These are phyloP conservation scores for Polyporus tsugae DNA, from an alignment of 1,284 basidiomycete genomes.

Conservation along the genomic window DNA sequence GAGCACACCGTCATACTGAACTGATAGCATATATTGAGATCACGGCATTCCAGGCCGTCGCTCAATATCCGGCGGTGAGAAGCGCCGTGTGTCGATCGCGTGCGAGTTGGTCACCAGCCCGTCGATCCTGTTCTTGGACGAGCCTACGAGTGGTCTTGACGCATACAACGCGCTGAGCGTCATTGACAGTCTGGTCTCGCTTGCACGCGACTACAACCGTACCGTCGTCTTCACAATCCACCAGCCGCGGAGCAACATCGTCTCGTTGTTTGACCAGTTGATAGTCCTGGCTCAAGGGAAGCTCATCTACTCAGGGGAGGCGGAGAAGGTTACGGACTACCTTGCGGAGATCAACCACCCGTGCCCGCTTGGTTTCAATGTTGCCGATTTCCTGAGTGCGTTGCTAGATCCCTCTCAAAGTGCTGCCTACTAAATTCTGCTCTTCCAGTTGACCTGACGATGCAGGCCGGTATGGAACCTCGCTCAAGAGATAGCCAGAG, in stretches of 20 bases:
- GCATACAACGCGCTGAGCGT: constrained; percentile 97
- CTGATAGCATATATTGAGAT: neutral
- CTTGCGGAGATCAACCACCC: constrained; percentile 81
- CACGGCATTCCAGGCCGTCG: constrained; percentile 60
- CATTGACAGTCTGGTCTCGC: constrained; percentile 85
- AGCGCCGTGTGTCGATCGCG: constrained; percentile 95
- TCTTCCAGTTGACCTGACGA: constrained; percentile 81
- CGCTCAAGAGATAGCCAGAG: constrained; percentile 49
- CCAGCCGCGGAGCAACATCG: constrained; percentile 98
- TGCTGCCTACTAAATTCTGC: constrained; percentile 7
- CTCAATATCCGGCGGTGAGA: constrained; percentile 96
- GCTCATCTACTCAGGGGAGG: constrained; percentile 84
- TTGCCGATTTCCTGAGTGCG: constrained; percentile 93
- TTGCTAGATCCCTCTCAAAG: constrained; percentile 30
- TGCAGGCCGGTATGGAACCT: constrained; percentile 70
- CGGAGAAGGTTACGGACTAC: constrained; percentile 80
- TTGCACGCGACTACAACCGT: constrained; percentile 91
- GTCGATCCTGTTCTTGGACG: constrained; percentile 95
- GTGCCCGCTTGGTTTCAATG: constrained; percentile 96
- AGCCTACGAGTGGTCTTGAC: constrained; percentile 95
- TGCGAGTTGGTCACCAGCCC: constrained; percentile 98
- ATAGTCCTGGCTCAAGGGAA: constrained; percentile 87
- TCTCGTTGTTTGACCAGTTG: constrained; percentile 93
- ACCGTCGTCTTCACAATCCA: constrained; percentile 98
- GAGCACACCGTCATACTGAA: constrained; percentile 31